Evolutionary conservation across 2,329 filamentous ascomycete genomes (phyloP).

Genomic region (Diaporthe sp.): DNA sequence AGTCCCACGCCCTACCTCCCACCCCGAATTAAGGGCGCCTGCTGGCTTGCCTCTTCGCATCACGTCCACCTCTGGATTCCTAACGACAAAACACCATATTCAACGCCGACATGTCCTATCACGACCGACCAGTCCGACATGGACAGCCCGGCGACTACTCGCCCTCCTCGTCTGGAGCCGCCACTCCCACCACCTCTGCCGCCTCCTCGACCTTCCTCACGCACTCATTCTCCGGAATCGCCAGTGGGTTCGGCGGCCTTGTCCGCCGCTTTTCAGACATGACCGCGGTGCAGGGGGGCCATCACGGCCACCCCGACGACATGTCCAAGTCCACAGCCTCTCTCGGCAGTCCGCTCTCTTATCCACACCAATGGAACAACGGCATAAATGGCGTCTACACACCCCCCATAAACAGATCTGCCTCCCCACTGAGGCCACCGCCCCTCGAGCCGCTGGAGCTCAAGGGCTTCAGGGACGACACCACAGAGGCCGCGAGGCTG

Average conservation of each 20-base stretch:
- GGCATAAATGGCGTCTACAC: conserved; percentile 72
- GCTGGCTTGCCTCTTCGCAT: not conserved
- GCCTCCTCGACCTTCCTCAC: conserved; percentile 49
- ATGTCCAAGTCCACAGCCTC: conserved; percentile 44
- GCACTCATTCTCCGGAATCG: conserved; percentile 52
- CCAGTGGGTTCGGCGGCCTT: conserved; percentile 70
- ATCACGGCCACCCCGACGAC: conserved; percentile 15
- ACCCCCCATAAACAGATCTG: conserved; percentile 70
- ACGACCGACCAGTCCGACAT: conserved; percentile 33
- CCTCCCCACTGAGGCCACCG: conserved; percentile 88
- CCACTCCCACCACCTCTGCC: conserved; percentile 48
- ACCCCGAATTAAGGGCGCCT: not conserved
- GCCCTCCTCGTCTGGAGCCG: conserved; percentile 47
- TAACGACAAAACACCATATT: not conserved
- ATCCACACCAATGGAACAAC: conserved; percentile 51
- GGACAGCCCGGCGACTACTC: conserved; percentile 42
- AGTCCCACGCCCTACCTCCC: not conserved
- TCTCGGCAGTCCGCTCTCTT: conserved; percentile 35
- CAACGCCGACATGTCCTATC: conserved; percentile 37
- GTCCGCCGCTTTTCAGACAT: conserved; percentile 75
- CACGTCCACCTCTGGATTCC: not conserved
- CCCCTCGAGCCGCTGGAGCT: conserved; percentile 87
- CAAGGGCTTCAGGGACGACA: conserved; percentile 74
- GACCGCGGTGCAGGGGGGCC: conserved; percentile 45
- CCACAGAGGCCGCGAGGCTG: conserved; percentile 72